Conservation (phyloP, 768 basidiomycete genomes). For the Trichaptum fuscoviolaceum region DNA sequence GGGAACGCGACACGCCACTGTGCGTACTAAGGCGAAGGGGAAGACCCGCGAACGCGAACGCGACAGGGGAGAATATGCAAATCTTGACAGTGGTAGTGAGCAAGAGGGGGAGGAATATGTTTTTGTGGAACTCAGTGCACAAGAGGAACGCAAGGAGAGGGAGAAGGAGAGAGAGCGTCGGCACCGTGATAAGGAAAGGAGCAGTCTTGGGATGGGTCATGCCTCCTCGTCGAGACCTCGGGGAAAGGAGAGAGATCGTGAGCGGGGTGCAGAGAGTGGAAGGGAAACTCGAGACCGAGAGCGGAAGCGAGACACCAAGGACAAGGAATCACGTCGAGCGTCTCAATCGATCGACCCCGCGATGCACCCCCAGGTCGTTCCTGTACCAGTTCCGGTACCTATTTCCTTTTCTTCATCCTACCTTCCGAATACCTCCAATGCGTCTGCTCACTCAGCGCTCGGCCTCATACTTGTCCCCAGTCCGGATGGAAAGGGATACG, state of each 20-base stretch:
- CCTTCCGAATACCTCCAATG: neutral
- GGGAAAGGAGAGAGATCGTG: neutral
- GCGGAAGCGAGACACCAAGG: neutral
- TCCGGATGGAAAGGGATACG: neutral
- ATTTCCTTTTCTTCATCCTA: neutral
- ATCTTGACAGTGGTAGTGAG: neutral
- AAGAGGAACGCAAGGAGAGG: neutral
- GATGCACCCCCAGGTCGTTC: neutral
- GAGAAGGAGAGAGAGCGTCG: neutral
- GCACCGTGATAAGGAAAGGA: neutral
- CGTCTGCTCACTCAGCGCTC: neutral
- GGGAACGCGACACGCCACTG: too few relatives aligned
- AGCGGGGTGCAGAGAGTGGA: neutral
- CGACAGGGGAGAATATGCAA: neutral
- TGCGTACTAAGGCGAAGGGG: neutral
- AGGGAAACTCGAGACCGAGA: neutral
- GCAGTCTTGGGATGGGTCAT: neutral
- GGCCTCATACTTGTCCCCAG: neutral
- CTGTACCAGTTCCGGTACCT: neutral
- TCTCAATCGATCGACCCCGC: neutral
- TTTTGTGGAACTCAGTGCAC: neutral
- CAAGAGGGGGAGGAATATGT: neutral
- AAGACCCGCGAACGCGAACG: neutral
- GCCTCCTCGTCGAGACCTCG: neutral
- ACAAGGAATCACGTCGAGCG: neutral